phyloP scores from a whole-genome alignment of 192 early-diverging fungal genomes.

The Podila verticillata region DNA sequence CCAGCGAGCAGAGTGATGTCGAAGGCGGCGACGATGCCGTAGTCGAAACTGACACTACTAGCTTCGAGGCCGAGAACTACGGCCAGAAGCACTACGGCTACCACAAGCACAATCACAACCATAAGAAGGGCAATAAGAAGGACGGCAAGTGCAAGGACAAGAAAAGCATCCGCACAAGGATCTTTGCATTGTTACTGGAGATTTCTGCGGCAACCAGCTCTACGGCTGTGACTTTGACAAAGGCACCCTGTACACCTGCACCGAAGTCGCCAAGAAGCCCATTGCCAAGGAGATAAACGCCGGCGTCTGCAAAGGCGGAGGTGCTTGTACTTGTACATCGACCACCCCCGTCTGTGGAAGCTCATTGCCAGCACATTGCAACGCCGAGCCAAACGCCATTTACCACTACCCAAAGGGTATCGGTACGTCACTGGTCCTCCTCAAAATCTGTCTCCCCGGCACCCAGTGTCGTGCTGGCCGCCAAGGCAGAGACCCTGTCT shows the following conservation, averaged over 20 bases:
- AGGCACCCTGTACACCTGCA: not conserved
- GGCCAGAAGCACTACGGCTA: not conserved
- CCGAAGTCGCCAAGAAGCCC: not conserved
- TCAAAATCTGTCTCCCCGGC: conserved; percentile 7
- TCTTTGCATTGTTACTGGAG: not conserved
- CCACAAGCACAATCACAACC: not conserved
- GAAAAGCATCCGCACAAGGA: conserved; percentile 3
- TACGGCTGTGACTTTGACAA: not conserved
- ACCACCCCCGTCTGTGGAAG: too few species aligned
- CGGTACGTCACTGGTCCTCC: not conserved
- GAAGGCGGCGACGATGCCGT: too few species aligned
- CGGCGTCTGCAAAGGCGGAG: too few species aligned
- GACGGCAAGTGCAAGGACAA: not conserved
- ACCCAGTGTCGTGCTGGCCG: not conserved
- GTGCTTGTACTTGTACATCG: too few species aligned
- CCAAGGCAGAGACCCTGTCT: not conserved
- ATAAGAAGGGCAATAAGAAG: not conserved
- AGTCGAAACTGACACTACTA: too few species aligned
- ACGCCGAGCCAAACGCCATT: too few species aligned
- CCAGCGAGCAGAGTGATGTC: too few species aligned
- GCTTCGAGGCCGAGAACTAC: too few species aligned
- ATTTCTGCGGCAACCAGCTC: not conserved
- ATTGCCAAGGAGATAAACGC: too few species aligned
- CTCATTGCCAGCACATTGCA: too few species aligned
- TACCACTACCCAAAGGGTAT: conserved; percentile 1